A percentile compares a stretch with the other conserved stretches of the same genome.
Evolutionary conservation across 148 eudicot species (phyloP).

Genomic region (Chenopodium album): DNA sequence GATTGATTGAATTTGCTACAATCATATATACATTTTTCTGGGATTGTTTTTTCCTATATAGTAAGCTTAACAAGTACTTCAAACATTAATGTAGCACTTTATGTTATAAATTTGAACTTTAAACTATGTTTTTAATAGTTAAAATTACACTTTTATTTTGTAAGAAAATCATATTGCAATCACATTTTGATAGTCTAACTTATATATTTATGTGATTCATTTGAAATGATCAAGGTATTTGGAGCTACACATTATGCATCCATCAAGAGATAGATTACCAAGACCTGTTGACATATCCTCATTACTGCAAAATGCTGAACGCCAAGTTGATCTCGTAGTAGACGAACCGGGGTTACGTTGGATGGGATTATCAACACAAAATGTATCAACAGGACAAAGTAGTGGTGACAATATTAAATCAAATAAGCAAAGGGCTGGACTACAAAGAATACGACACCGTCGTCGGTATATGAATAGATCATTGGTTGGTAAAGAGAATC

Average conservation of each 20-base stretch:
- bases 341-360: slow-evolving; percentile 31
- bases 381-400: slow-evolving; percentile 1
- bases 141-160: too few species aligned
- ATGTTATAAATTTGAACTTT: too few species aligned
- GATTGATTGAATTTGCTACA: too few species aligned
- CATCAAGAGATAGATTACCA: slow-evolving; percentile 27
- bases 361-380: slow-evolving; percentile 14
- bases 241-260: slow-evolving; percentile 22
- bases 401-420: not conserved
- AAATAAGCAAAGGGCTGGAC: not conserved
- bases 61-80: too few species aligned
- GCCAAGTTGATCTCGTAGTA: slow-evolving; percentile 27
- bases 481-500: slow-evolving; percentile 19
- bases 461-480: slow-evolving; percentile 14
- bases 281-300: slow-evolving; percentile 31
- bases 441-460: slow-evolving; percentile 1
- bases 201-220: not conserved
- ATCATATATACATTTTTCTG: too few species aligned
- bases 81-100: too few species aligned
- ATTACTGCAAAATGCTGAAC: slow-evolving; percentile 24
- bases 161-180: too few species aligned
- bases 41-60: too few species aligned
- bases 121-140: too few species aligned
- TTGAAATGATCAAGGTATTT: not conserved
- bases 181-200: not conserved